phyloP scores from a whole-genome alignment of 2,329 filamentous ascomycete genomes.

The Colletotrichum nymphaeae region DNA sequence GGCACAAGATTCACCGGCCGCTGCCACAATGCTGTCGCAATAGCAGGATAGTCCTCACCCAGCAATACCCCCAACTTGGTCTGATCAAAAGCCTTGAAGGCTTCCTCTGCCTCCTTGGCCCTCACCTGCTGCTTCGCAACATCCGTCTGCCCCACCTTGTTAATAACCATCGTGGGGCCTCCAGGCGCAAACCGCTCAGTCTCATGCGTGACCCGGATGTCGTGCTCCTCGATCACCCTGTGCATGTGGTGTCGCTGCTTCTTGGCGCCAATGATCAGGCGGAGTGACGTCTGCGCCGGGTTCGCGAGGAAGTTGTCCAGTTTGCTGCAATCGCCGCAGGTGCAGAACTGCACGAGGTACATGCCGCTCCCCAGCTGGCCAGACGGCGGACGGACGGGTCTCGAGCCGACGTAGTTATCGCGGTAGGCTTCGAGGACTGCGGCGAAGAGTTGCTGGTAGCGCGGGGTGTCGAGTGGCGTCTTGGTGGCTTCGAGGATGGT shows the following conservation, averaged over 20 bases:
- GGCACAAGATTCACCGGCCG: neutral
- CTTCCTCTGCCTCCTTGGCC: slow-evolving; percentile 1
- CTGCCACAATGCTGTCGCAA: slow-evolving; percentile 6
- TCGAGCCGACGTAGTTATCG: slow-evolving; percentile 37
- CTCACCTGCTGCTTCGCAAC: neutral
- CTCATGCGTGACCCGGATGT: slow-evolving; percentile 38
- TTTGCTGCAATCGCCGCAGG: slow-evolving; percentile 39
- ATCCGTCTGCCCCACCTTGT: slow-evolving; percentile 34
- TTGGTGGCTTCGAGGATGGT: slow-evolving; percentile 23
- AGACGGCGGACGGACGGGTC: slow-evolving; percentile 19
- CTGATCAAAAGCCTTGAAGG: slow-evolving; percentile 17
- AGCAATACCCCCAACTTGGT: slow-evolving; percentile 19
- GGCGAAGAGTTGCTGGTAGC: slow-evolving; percentile 41
- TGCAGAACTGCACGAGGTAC: slow-evolving; percentile 33
- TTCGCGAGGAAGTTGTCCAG: slow-evolving; percentile 43
- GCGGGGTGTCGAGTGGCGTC: slow-evolving; percentile 24
- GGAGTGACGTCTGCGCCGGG: neutral
- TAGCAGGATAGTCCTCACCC: slow-evolving; percentile 17
- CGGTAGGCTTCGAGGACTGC: slow-evolving; percentile 39
- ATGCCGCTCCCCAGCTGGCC: slow-evolving; percentile 1
- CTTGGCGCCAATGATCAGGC: slow-evolving; percentile 35
- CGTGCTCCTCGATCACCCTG: slow-evolving; percentile 17
- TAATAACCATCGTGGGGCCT: slow-evolving; percentile 40
- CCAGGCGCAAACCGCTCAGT: slow-evolving; percentile 25
- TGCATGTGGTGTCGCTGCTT: slow-evolving; percentile 39